Percentiles rank a stretch among this genome's conserved stretches.
Conservation (phyloP, 352 stramenopile species). For the Phytopythium mirpurense region DNA sequence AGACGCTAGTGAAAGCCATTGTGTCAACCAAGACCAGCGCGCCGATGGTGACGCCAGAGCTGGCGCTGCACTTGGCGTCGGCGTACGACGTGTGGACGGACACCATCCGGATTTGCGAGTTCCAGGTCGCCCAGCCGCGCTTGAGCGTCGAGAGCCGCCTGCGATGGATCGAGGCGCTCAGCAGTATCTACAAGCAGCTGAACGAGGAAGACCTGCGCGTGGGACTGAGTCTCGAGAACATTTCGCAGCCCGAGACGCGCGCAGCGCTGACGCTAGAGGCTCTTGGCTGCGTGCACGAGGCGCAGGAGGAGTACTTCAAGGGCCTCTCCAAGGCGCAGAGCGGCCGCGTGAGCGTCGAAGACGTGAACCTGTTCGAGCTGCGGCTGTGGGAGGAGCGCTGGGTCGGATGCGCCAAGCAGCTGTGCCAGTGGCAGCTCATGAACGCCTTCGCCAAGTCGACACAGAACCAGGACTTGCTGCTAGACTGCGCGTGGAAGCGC, state of each 20-base stretch:
- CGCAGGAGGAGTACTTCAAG: slow-evolving; percentile 86
- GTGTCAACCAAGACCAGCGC: slow-evolving; percentile 43
- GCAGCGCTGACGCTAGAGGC: slow-evolving; percentile 73
- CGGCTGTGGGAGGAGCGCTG: slow-evolving; percentile 87
- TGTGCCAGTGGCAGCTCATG: slow-evolving; percentile 92
- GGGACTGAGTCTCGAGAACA: slow-evolving; percentile 73
- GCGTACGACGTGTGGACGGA: slow-evolving; percentile 83
- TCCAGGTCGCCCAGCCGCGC: slow-evolving; percentile 71
- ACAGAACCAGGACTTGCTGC: slow-evolving; percentile 88
- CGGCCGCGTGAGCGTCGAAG: slow-evolving; percentile 63
- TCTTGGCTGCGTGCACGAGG: slow-evolving; percentile 79
- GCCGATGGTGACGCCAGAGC: slow-evolving; percentile 77
- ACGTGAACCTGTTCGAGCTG: slow-evolving; percentile 84
- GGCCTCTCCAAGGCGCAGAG: slow-evolving; percentile 75
- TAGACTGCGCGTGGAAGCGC: slow-evolving; percentile 92
- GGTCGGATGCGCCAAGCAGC: slow-evolving; percentile 88
- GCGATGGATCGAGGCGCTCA: slow-evolving; percentile 84
- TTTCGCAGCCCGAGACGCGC: slow-evolving; percentile 66
- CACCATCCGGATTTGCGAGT: slow-evolving; percentile 69
- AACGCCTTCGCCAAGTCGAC: slow-evolving; percentile 90
- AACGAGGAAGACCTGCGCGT: slow-evolving; percentile 81
- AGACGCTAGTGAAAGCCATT: slow-evolving; percentile 79
- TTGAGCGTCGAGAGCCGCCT: slow-evolving; percentile 66
- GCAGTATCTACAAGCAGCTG: slow-evolving; percentile 82
- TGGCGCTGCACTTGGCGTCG: slow-evolving; percentile 76